A percentile compares a stretch with the other conserved stretches of the same genome.
Evolutionary conservation across 1,139 yeast species (phyloP).

Genomic region (Yamadazyma atmosphaerica): DNA sequence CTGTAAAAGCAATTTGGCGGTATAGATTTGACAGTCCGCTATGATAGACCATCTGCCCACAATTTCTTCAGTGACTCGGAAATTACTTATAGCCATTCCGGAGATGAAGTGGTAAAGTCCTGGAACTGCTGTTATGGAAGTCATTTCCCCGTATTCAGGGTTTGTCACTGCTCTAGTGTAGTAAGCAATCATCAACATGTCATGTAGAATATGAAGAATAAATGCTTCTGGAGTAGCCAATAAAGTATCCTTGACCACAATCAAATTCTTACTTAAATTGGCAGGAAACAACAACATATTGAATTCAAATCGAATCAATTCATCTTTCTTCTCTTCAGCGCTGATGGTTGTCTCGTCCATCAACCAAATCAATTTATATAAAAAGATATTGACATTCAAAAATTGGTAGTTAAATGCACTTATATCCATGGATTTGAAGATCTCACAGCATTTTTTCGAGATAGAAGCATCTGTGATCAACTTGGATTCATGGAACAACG

Average conservation of each 20-base stretch:
- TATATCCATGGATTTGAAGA: constrained; percentile 15
- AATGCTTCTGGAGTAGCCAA: constrained; percentile 24
- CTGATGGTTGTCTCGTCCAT: constrained; percentile 9
- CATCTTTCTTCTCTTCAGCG: constrained; percentile 12
- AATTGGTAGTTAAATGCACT: constrained; percentile 20
- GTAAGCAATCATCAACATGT: constrained; percentile 19
- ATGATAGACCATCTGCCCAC: constrained; percentile 21
- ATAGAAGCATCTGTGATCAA: constrained; percentile 15
- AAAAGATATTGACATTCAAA: constrained; percentile 15
- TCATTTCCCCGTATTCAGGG: constrained; percentile 16
- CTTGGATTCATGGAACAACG: constrained; percentile 14
- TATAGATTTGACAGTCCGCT: constrained; percentile 19
- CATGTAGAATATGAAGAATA: constrained; percentile 21
- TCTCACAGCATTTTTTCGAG: constrained; percentile 7
- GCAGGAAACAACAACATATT: constrained; percentile 28
- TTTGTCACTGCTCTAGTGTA: constrained; percentile 18
- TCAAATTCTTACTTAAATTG: constrained; percentile 20
- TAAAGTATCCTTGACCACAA: constrained; percentile 21
- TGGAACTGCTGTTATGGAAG: constrained; percentile 22
- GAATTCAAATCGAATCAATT: constrained; percentile 20
- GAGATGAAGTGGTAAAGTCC: constrained; percentile 24
- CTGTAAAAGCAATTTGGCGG: constrained; percentile 16
- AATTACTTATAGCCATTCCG: constrained; percentile 24
- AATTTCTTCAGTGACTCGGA: constrained; percentile 18
- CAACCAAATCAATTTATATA: constrained; percentile 20